phyloP scores from a whole-genome alignment of 2,329 filamentous ascomycete species.

The Trichophyton mentagrophytes region DNA sequence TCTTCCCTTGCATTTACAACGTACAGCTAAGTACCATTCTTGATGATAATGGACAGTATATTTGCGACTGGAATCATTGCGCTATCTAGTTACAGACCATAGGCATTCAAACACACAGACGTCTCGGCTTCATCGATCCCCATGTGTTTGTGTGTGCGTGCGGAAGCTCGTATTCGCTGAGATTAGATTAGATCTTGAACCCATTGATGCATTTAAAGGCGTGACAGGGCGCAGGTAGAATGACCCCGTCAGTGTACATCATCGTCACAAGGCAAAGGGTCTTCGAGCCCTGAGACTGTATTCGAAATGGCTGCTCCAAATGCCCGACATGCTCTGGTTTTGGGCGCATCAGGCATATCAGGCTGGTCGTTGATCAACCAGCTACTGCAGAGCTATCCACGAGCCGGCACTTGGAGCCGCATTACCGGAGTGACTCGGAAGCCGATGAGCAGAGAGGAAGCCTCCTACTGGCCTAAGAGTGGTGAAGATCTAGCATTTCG shows the following conservation, averaged over 20 bases:
- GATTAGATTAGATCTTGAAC: not conserved
- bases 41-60: no score
- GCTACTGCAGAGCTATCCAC: slow-evolving; percentile 27
- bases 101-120: no score
- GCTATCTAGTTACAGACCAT: not conserved
- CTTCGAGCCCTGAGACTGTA: not conserved
- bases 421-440: slow-evolving; percentile 34
- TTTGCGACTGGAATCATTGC: not conserved
- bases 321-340: slow-evolving; percentile 26
- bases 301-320: not conserved
- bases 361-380: slow-evolving; percentile 35
- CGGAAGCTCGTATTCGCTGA: not conserved
- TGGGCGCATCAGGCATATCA: slow-evolving; percentile 32
- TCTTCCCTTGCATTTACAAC: no score
- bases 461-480: slow-evolving; percentile 25
- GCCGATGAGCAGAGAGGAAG: slow-evolving; percentile 22
- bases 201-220: not conserved
- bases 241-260: not conserved
- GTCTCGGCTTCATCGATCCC: not conserved
- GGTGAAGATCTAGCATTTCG: slow-evolving; percentile 22
- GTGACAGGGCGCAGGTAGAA: not conserved
- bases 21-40: no score
- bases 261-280: not conserved
- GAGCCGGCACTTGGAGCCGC: slow-evolving; percentile 21
- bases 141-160: not conserved